Percentiles rank a stretch among this genome's conserved stretches.
Evolutionary conservation across 345 rosid species (phyloP).

Genomic region (Citrus inodora): DNA sequence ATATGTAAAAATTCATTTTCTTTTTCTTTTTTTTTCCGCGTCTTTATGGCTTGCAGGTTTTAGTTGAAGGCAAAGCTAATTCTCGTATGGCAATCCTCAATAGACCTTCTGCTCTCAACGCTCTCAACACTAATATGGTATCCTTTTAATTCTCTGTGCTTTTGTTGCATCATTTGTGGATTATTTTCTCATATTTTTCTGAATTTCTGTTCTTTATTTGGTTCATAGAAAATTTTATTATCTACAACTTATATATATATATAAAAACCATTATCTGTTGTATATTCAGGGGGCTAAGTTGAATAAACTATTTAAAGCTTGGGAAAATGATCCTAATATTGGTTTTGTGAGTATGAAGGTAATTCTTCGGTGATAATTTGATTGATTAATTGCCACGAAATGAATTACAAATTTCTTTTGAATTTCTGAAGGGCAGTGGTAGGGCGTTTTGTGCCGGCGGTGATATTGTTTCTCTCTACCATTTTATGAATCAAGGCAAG

Average conservation of each 20-base stretch:
- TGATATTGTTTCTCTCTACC: constrained; percentile 66
- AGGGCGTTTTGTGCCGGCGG: constrained; percentile 98
- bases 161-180: not conserved
- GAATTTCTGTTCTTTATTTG: too few relatives aligned
- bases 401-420: constrained; percentile 16
- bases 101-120: constrained; percentile 80
- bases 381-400: not conserved
- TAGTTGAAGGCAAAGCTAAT: constrained; percentile 65
- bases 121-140: constrained; percentile 74
- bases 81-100: constrained; percentile 81
- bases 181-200: not conserved
- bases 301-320: constrained; percentile 62
- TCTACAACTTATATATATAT: too few relatives aligned
- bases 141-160: not conserved
- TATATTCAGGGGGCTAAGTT: constrained; percentile 50
- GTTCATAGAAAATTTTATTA: too few relatives aligned
- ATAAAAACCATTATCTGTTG: not conserved
- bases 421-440: constrained; percentile 75
- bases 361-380: not conserved
- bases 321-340: constrained; percentile 82
- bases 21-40: not conserved
- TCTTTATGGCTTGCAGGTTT: constrained; percentile 39
- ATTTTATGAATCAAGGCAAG: constrained; percentile 61
- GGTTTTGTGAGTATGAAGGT: constrained; percentile 87
- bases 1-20: not conserved